Conservation (phyloP, 441 rosid genomes). For the Gossypium gossypioides region DNA sequence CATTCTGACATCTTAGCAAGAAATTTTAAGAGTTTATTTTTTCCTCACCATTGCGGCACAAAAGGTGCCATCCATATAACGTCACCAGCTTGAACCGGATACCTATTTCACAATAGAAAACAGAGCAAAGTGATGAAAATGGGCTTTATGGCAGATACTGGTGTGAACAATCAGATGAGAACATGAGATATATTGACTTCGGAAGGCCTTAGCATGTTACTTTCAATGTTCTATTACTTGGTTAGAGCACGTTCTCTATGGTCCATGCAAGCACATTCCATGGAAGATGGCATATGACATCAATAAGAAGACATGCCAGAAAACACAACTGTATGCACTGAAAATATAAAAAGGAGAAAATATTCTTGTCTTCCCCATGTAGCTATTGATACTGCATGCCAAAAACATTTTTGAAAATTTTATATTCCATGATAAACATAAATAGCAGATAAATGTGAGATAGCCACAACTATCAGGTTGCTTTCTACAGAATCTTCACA, state of each 20-base stretch:
- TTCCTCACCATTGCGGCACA: slow-evolving; percentile 73
- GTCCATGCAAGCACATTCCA: not conserved
- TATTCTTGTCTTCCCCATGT: not conserved
- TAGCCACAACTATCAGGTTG: not conserved
- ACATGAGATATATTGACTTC: not conserved
- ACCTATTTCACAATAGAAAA: slow-evolving; percentile 33
- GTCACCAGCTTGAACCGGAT: slow-evolving; percentile 91
- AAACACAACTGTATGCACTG: not conserved
- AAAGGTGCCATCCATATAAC: slow-evolving; percentile 96
- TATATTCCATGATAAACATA: not conserved
- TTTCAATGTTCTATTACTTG: not conserved
- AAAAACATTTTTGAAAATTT: not conserved
- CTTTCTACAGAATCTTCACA: not conserved
- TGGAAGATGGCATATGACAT: not conserved
- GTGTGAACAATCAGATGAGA: not conserved
- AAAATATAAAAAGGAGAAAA: not conserved
- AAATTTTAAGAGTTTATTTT: not conserved
- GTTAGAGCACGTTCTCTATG: not conserved
- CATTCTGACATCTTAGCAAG: slow-evolving; percentile 4
- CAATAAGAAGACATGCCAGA: not conserved
- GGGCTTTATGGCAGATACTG: not conserved
- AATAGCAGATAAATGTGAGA: not conserved
- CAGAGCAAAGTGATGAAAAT: slow-evolving; percentile 5
- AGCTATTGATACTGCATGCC: not conserved
- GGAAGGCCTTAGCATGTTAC: not conserved